Evolutionary conservation across 2,329 filamentous ascomycete species (phyloP), one percentile per base, ranked within the genome.

Genomic region (Penicillium corylophilum): DNA sequence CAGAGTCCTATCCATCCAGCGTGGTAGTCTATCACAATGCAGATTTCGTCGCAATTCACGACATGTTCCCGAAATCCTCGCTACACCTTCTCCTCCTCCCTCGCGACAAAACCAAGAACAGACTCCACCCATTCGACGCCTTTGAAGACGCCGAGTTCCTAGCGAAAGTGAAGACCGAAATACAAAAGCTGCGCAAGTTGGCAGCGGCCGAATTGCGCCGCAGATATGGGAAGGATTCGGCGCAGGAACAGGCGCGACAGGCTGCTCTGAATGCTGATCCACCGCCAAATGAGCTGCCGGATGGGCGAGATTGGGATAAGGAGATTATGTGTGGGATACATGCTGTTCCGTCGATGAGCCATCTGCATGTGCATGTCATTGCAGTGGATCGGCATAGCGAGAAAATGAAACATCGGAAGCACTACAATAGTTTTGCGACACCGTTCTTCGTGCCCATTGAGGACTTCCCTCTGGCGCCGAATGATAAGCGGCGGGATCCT

Each of bases 401-500:
- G 10, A 80, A 79, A 41, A 60, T 96, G 71, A 89, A 86, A 73
- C 85, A 93, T 67, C 80, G 85, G 57, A 93, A 91, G 69, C 94
- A 97, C 73, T 97, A 96, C 74, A 90, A 94, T 66, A 94, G 88
- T 57, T 97, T 97, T 73, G 85, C 83, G 28, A 95, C 92, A 46
- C 82, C 82, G 3, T 99, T 97, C 69, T 82, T 99, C 20, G 82
- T 97, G 12, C 78, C 81, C 15, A 65, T 97, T 23, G 84, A 84
- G 20, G 88, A 92, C 53, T 93, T 96, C 44, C 93, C 94, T 4
- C 74, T 97, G 26, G 77, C 79, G 0, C 56, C 75, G 23, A 82
- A 86, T 48, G 90, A 95, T 68, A 70, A 74, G 41, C 75, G 90
- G 53, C 78, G 86, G 57, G 67, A 83, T 50, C 80, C 83, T 0